Percentiles rank a stretch among this genome's conserved stretches.
Conservation (phyloP, 2,329 filamentous ascomycete species). For the Penicillium sp. region DNA sequence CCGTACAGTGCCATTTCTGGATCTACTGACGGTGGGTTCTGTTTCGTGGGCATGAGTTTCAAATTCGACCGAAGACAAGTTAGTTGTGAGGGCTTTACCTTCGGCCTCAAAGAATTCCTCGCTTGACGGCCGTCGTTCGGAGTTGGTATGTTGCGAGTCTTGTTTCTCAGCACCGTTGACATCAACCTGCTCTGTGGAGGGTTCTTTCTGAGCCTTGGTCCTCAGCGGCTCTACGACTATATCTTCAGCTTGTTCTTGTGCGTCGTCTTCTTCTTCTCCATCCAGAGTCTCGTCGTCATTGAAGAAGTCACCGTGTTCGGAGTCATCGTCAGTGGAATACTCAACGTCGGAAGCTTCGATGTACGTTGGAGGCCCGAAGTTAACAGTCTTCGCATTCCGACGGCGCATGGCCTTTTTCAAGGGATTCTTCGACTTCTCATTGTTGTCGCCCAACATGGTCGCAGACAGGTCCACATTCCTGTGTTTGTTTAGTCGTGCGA, state of each 20-base stretch:
- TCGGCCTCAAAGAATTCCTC: conserved; percentile 62
- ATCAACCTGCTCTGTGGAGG: conserved; percentile 27
- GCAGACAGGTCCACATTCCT: conserved; percentile 85
- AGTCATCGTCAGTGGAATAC: conserved; percentile 76
- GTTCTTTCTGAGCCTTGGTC: conserved; percentile 41
- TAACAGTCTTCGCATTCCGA: conserved; percentile 78
- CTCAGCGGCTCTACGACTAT: conserved; percentile 46
- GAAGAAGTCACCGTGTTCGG: conserved; percentile 47
- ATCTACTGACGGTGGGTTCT: conserved; percentile 48
- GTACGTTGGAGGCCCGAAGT: conserved; percentile 80
- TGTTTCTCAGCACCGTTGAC: conserved; percentile 18
- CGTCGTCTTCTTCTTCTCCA: conserved; percentile 33
- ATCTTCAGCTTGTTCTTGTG: conserved; percentile 36
- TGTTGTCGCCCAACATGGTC: conserved; percentile 67
- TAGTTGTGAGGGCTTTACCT: conserved; percentile 27
- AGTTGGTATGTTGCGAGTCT: conserved; percentile 30
- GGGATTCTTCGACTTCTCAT: conserved; percentile 76
- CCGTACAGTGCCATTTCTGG: conserved; percentile 78
- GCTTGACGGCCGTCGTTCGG: conserved; percentile 51
- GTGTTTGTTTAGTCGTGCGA: conserved; percentile 94
- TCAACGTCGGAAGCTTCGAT: conserved; percentile 84
- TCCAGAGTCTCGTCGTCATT: conserved; percentile 49
- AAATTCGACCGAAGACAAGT: neutral
- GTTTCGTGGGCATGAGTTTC: conserved; percentile 22
- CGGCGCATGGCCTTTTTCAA: conserved; percentile 79